Evolutionary conservation across 2,329 filamentous ascomycete genomes (phyloP).

Genomic region (Trichoderma endophyticum): DNA sequence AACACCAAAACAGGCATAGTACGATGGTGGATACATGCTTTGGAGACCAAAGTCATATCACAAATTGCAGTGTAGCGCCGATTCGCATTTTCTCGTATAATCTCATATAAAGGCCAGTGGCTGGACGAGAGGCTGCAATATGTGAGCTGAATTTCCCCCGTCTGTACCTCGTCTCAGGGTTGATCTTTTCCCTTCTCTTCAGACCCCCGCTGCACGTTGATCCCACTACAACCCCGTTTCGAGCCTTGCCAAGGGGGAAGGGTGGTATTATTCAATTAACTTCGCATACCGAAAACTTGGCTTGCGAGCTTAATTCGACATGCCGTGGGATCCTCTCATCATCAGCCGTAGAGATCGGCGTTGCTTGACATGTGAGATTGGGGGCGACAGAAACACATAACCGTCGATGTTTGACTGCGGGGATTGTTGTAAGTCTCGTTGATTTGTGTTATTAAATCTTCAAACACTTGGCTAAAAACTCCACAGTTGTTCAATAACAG

Average conservation of each 20-base stretch:
- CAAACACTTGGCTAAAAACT: neutral
- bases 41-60: neutral
- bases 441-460: neutral
- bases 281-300: neutral
- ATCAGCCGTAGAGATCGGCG: neutral
- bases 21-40: neutral
- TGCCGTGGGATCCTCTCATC: neutral
- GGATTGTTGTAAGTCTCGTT: neutral
- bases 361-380: neutral
- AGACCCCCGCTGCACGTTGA: neutral
- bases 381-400: neutral
- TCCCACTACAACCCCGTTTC: neutral
- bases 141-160: neutral
- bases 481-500: neutral
- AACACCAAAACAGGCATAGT: neutral
- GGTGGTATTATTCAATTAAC: neutral
- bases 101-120: neutral
- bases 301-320: neutral
- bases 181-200: constrained; percentile 6
- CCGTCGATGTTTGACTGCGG: neutral
- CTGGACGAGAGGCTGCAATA: neutral
- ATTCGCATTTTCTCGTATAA: neutral
- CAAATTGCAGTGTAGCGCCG: neutral
- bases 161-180: neutral
- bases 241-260: neutral